Base-by-base conservation (phyloP, 2,329 filamentous ascomycete genomes). In the Mycosphaerella arachidis region DNA sequence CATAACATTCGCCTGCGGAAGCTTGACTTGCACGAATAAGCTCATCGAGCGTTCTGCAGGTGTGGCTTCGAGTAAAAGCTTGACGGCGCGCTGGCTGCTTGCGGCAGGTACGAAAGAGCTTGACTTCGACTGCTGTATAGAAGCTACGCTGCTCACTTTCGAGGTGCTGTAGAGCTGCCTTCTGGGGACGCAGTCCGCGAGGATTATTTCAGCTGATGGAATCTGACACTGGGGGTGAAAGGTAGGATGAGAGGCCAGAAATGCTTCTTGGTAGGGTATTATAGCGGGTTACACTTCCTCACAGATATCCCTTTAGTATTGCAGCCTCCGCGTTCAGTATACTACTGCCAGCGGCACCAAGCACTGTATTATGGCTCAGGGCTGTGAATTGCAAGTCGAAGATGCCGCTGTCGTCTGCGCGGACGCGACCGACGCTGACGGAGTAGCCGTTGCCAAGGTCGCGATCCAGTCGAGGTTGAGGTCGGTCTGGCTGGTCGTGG, bases 321-420 rank as follows among this genome's bases (percentile, higher is more conserved):
- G 92, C 91, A 30, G 92, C 91, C 76, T 97, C 93, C 30, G 92
- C 92, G 71, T 97, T 97, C 68, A 97, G 77, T 76, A 97, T 96
- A 33, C 91, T 96, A 1, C 91, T 95, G 10, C 94, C 94, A n/a
- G 93, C 92, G 33, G 94, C 94, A 66, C 93, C 93, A 73, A 99
- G 93, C 58, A 99, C 89, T 63, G 93, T 90, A 72, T 90, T 90
- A 72, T 97, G 94, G 72, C 91, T 96, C 68, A 97, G 79, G 27
- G 92, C 91, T 63, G 94, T 92, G 76, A 97, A 97, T 75, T 95
- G 92, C 73, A 97, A 84, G 73, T 97, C 94, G 71, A 97, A 97
- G 66, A 96, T 88, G 20, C 90, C 91, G 64, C 87, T 89, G 68
- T 91, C 89, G 69, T 96, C 92, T 74, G 93, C 87, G 51, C 94